Percentiles rank a stretch among this genome's conserved stretches.
Evolutionary conservation across 345 rosid genomes (phyloP).

Genomic region (Clarkia xantiana): DNA sequence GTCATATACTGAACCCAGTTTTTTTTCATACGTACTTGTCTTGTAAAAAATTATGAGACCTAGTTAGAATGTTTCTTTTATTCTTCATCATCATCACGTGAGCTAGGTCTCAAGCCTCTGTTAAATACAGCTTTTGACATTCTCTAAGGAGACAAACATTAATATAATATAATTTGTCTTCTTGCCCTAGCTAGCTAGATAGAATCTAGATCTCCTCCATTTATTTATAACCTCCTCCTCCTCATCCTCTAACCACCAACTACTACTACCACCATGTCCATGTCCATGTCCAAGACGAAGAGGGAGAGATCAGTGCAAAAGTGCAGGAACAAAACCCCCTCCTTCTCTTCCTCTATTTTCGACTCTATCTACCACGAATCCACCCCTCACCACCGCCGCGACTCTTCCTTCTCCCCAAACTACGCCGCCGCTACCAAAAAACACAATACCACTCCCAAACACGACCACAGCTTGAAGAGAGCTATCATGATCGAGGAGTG

Average conservation of each 20-base stretch:
- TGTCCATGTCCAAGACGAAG: constrained; percentile 23
- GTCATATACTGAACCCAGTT: too few relatives aligned
- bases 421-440: constrained; percentile 13
- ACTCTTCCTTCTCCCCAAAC: constrained; percentile 9
- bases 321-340: constrained; percentile 51
- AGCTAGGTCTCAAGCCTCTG: constrained; percentile 12
- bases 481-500: constrained; percentile 39
- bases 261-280: background rate
- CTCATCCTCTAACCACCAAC: background rate
- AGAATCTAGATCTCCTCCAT: too few relatives aligned
- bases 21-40: too few relatives aligned
- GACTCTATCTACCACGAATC: constrained; percentile 58
- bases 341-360: constrained; percentile 74
- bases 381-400: constrained; percentile 11
- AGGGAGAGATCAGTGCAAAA: constrained; percentile 19
- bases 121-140: constrained; percentile 54
- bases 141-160: constrained; percentile 37
- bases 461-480: constrained; percentile 15
- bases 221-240: background rate
- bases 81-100: too few relatives aligned
- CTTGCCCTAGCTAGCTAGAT: too few relatives aligned
- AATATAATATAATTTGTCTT: constrained; percentile 1
- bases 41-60: too few relatives aligned
- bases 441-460: constrained; percentile 15
- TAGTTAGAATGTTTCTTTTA: too few relatives aligned